Evolutionary conservation across 805 yeast genomes (phyloP), one percentile per base, ranked within the genome.

Genomic region (Geotrichum ghanense): DNA sequence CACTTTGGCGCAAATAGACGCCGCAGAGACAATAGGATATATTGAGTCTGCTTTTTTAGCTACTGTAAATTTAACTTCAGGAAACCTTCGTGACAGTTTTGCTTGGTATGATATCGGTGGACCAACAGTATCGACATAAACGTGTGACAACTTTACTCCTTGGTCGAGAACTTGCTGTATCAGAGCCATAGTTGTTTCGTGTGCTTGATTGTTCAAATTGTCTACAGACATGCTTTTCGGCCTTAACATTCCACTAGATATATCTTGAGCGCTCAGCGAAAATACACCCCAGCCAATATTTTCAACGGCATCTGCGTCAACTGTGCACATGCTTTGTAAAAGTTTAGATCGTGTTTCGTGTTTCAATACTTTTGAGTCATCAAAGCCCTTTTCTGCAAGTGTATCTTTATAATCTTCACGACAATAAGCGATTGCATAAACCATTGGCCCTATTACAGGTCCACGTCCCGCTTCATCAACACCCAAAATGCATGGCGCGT

Each of bases 381-480:
- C 95, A 66, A 92, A 92, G 14, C 88, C 96, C 53, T 76, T 81
- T 25, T 72, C 65, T 22, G 74, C 72, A 44, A 82, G 70, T 17
- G 71, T 59, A 1, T 73, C 52, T 52, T 61, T 50, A 66, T 76
- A 83, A 0, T 67, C 62, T 43, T 73, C 70, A 10, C 79, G 64
- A 51, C 95, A 81, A 59, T 87, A 92, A 2, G 92, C 79, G 4
- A 87, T 70, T 2, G 95, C 95, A 59, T 92, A 92, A 1, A 92
- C 98, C 98, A 92, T 92, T 0, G 97, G 95, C 0, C 98, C 98
- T 37, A 94, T 57, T 0, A 94, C 97, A 0, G 99, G 99, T 0
- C 99, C 99, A 53, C 99, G 73, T 1, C 99, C 99, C 0, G 99
- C 99, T 61, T 92, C 99, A 63, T 92, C 99, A 1, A 92, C 95